Conservation (phyloP, 2,329 filamentous ascomycete genomes). For the Dendryphion nanum region DNA sequence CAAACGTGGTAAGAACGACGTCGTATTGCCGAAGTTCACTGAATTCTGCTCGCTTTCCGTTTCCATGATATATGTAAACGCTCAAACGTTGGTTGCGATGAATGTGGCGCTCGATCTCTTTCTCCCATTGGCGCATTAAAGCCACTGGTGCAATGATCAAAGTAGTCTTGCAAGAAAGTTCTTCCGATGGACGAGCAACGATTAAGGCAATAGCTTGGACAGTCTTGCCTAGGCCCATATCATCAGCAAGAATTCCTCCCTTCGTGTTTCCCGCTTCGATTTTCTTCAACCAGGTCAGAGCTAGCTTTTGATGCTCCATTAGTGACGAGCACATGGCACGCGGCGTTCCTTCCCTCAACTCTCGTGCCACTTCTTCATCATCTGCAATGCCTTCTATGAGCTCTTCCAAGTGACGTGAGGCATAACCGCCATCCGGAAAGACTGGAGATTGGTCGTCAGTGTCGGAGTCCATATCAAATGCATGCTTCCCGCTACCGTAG, state of each 20-base stretch:
- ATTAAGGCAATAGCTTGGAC: constrained; percentile 80
- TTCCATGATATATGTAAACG: constrained; percentile 68
- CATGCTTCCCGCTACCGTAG: neutral
- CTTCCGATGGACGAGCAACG: constrained; percentile 61
- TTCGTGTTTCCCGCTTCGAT: constrained; percentile 71
- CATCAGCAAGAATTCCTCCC: constrained; percentile 64
- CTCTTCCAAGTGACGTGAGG: constrained; percentile 22
- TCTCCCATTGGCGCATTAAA: constrained; percentile 79
- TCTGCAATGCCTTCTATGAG: constrained; percentile 33
- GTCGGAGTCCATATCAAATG: neutral
- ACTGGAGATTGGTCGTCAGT: too few relatives aligned
- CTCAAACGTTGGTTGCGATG: constrained; percentile 58
- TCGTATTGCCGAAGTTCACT: constrained; percentile 64
- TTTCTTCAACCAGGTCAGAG: constrained; percentile 71
- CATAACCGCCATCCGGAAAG: too few relatives aligned
- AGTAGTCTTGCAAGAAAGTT: constrained; percentile 66
- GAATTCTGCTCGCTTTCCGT: constrained; percentile 54
- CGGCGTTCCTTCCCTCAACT: constrained; percentile 67
- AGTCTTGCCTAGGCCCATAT: constrained; percentile 84
- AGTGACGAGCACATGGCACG: constrained; percentile 65
- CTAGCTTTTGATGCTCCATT: constrained; percentile 80
- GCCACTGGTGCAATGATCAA: constrained; percentile 79
- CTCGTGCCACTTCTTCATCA: constrained; percentile 39
- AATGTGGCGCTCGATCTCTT: constrained; percentile 72
- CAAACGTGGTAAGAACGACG: constrained; percentile 77